These are phyloP conservation scores for Nectriaceae sp. DNA, from an alignment of 2,329 filamentous ascomycete species.

Conservation along the genomic window DNA sequence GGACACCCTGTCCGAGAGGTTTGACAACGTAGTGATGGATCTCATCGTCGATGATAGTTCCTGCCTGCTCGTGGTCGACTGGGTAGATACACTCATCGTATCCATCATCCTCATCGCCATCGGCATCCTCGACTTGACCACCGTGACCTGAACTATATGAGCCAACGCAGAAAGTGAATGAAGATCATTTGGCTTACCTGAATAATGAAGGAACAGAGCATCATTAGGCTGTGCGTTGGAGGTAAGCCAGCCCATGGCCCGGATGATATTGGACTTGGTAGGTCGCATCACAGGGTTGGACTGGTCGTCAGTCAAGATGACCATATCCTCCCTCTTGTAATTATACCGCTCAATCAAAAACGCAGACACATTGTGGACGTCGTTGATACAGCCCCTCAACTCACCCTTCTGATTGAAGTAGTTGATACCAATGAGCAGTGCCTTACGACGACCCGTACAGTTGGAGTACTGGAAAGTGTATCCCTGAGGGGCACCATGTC, in stretches of 20 bases:
- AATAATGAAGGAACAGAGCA: conserved; percentile 77
- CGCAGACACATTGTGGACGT: conserved; percentile 73
- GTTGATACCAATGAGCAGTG: conserved; percentile 78
- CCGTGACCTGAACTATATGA: conserved; percentile 61
- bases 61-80: conserved; percentile 68
- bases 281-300: conserved; percentile 69
- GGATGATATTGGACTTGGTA: conserved; percentile 74
- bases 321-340: conserved; percentile 80
- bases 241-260: conserved; percentile 77
- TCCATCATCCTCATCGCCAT: conserved; percentile 78
- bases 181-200: conserved; percentile 45
- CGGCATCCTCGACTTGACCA: conserved; percentile 71
- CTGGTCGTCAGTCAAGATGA: conserved; percentile 76
- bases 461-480: conserved; percentile 78
- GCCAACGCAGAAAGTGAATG: background rate
- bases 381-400: conserved; percentile 78
- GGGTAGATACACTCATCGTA: conserved; percentile 80
- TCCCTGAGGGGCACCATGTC: conserved; percentile 66
- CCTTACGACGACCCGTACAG: conserved; percentile 73
- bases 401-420: conserved; percentile 74
- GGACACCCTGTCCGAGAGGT: conserved; percentile 78
- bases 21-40: conserved; percentile 78
- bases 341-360: conserved; percentile 69
- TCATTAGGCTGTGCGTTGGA: conserved; percentile 72
- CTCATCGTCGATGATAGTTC: conserved; percentile 77